These are phyloP conservation scores for Heracleum sosnowskyi DNA, from an alignment of 129 eudicot genomes.

Conservation along the genomic window DNA sequence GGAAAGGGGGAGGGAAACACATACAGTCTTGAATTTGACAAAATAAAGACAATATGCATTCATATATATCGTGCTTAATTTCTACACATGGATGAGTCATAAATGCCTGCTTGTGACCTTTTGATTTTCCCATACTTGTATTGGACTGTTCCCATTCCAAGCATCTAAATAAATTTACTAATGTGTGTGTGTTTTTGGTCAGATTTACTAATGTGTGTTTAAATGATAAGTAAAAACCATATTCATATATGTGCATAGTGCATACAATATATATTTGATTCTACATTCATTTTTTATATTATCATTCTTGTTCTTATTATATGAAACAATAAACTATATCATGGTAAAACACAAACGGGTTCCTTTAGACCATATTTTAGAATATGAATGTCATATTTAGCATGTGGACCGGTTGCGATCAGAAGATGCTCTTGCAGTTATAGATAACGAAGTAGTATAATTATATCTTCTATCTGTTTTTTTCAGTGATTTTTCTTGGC, in stretches of 20 bases:
- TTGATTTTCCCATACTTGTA: background rate
- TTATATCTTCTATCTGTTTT: no score
- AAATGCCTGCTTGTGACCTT: background rate
- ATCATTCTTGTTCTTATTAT: background rate
- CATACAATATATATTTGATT: background rate
- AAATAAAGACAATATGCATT: no score
- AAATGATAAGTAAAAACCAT: background rate
- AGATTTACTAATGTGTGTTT: background rate
- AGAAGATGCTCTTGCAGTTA: background rate
- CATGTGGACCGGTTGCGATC: background rate
- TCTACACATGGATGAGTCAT: no score
- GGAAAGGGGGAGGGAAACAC: background rate
- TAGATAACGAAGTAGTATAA: no score
- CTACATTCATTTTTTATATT: background rate
- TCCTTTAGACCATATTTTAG: background rate
- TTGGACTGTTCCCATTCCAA: background rate
- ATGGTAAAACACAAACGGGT: background rate
- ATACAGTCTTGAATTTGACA: no score
- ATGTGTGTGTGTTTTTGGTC: no score
- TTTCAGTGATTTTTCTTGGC: no score
- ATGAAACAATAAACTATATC: background rate
- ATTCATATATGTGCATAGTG: background rate
- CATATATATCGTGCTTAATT: no score
- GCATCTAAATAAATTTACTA: background rate
- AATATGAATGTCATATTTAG: background rate